Evolutionary conservation across 169 alveolate genomes (phyloP), one percentile per base, ranked within the genome.

Genomic region (Cyclospora cayetanensis): DNA sequence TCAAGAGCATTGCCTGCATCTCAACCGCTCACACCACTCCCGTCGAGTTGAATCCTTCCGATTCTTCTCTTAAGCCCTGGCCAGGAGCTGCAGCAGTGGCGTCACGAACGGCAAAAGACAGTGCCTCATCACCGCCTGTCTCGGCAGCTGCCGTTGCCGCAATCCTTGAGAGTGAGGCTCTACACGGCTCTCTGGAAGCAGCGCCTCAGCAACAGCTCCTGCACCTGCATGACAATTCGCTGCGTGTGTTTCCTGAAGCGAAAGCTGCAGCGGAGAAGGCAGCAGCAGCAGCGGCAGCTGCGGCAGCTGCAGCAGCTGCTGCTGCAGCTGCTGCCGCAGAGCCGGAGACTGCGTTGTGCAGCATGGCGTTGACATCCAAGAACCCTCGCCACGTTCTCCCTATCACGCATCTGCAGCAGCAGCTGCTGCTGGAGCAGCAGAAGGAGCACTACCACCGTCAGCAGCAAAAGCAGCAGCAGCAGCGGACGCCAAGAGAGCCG

Each of bases 251-350:
- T n/a, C 79, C 43, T 27, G 79, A 66, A 11, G 83, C 83, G 0
- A 53, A 12, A 39, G 83, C 83, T 18, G 83, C 83, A 15, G 53
- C 83, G 15, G 53, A 29, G 34, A 35, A 12, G 22, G 83, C 83
- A 70, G 83, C 83, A 70, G 83, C 83, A 1, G 53, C 11, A 20
- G 83, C 83, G 39, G 83, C 55, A 70, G 83, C 83, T 11, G 83
- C 79, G 18, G 79, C 35, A n/a, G 70, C 70, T 11, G 70, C 70
- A 11, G 70, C 70, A 55, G 70, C 70, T 11, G 70, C 9, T 4
- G 70, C 70, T 55, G 70, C 70, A n/a, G 70, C 70, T 55, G 70
- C 70, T 55, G 70, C 70, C 27, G 70, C 70, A 7, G 70, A n/a
- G n/a, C n/a, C n/a, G n/a, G n/a, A n/a, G n/a, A n/a, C n/a, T n/a